Evolutionary conservation across 257 asterid genomes (phyloP).

Genomic region (Nicotiana paniculata): DNA sequence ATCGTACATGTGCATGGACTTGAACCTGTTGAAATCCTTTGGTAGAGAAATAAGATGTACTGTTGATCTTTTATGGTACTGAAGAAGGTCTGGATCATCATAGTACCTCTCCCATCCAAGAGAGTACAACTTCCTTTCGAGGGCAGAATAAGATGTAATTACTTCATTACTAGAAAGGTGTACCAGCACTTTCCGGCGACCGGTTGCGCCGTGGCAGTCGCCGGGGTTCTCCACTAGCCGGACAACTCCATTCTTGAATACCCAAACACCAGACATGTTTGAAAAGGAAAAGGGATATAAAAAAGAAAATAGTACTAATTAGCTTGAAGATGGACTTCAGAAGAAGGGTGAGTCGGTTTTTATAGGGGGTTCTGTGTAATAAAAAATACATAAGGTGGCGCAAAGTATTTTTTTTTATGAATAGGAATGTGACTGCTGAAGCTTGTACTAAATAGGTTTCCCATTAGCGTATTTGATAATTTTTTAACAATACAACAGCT

Average conservation of each 20-base stretch:
- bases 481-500: background rate
- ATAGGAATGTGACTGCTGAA: background rate
- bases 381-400: background rate
- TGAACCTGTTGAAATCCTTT: conserved; percentile 36
- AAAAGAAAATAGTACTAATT: background rate
- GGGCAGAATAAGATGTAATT: conserved; percentile 30
- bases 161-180: conserved; percentile 27
- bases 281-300: background rate
- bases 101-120: conserved; percentile 50
- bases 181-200: conserved; percentile 33
- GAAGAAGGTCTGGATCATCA: conserved; percentile 43
- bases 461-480: background rate
- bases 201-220: conserved; percentile 14
- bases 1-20: conserved; percentile 39
- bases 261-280: conserved; percentile 42
- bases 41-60: conserved; percentile 49
- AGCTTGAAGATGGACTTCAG: conserved; percentile 1
- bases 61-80: conserved; percentile 40
- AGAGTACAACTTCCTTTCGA: conserved; percentile 24
- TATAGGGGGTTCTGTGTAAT: conserved; percentile 18
- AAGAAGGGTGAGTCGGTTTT: conserved; percentile 8
- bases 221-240: conserved; percentile 37
- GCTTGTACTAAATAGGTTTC: background rate
- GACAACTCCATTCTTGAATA: conserved; percentile 34
- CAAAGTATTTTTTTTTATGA: background rate